These are phyloP conservation scores for Podaxis sp. DNA, from an alignment of 768 basidiomycete genomes.

Conservation along the genomic window DNA sequence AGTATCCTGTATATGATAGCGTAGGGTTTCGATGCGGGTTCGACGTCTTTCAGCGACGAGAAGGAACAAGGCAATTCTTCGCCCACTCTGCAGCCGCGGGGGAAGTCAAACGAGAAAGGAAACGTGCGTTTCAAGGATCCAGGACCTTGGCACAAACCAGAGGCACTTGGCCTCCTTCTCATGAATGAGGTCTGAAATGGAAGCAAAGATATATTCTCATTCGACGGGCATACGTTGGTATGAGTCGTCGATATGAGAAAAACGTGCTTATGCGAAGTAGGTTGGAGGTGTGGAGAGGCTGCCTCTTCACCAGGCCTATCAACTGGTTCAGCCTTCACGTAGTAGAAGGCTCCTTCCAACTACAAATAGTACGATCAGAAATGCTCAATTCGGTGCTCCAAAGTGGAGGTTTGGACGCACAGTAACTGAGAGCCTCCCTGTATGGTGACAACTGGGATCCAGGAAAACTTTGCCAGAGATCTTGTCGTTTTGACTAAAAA, in stretches of 20 bases:
- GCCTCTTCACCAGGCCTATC: conserved; percentile 20
- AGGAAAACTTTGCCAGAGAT: conserved; percentile 58
- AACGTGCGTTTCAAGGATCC: conserved; percentile 34
- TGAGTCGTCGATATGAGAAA: conserved; percentile 46
- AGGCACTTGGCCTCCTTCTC: conserved; percentile 40
- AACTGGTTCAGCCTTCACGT: conserved; percentile 21
- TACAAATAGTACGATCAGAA: conserved; percentile 28
- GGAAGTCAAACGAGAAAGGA: conserved; percentile 55
- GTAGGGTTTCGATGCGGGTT: conserved; percentile 22
- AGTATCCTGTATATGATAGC: conserved; percentile 51
- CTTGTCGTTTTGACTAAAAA: conserved; percentile 58
- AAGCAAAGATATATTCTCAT: conserved; percentile 27
- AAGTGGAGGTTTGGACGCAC: conserved; percentile 29
- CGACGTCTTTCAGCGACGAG: conserved; percentile 29
- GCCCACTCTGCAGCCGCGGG: conserved; percentile 39
- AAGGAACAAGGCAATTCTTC: conserved; percentile 66
- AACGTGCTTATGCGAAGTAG: conserved; percentile 33
- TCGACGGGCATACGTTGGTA: conserved; percentile 35
- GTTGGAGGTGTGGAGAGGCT: conserved; percentile 8
- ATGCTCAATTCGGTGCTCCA: background rate
- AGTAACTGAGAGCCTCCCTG: conserved; percentile 54
- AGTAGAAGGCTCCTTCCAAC: conserved; percentile 63
- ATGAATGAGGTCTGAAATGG: conserved; percentile 41
- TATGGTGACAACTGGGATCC: conserved; percentile 44
- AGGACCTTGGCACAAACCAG: conserved; percentile 29